Conservation (phyloP, 2,329 filamentous ascomycete genomes). For the Nannizzia gypsea region DNA sequence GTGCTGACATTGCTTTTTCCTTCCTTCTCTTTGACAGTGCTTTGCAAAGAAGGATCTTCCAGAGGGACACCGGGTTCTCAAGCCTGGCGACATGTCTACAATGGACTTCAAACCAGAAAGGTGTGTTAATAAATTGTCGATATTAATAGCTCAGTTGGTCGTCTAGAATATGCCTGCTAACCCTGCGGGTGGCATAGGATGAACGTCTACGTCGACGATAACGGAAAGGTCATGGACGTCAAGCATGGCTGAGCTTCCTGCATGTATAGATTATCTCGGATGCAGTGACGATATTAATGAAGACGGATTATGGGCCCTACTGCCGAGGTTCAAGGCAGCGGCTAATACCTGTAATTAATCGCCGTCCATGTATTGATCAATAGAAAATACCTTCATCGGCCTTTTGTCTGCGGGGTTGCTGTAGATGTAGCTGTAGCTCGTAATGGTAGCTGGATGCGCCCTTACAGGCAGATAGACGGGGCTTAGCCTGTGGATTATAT, state of each 20-base stretch:
- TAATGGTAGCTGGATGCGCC: not conserved
- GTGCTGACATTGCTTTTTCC: conserved; percentile 2
- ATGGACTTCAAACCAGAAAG: conserved; percentile 34
- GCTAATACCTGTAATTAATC: not conserved
- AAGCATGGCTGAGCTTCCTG: conserved; percentile 27
- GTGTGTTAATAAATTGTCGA: conserved; percentile 19
- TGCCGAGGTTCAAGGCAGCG: not conserved
- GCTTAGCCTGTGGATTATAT: not conserved
- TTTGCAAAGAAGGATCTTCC: conserved; percentile 39
- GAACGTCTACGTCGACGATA: conserved; percentile 35
- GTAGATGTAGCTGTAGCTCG: not conserved
- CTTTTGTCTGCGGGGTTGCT: not conserved
- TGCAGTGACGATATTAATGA: not conserved
- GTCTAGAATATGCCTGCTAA: not conserved
- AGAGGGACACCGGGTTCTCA: conserved; percentile 32
- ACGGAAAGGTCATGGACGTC: conserved; percentile 35
- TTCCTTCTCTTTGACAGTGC: conserved; percentile 19
- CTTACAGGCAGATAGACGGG: not conserved
- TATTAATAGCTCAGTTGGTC: not conserved
- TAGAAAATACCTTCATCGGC: not conserved
- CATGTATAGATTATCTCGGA: not conserved
- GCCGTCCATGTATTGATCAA: not conserved
- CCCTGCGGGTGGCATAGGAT: conserved; percentile 21
- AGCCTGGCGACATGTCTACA: conserved; percentile 28
- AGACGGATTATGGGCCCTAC: not conserved